These are phyloP conservation scores for Coleophoma eucalyptorum DNA, from an alignment of 2,329 filamentous ascomycete species.

Conservation along the genomic window DNA sequence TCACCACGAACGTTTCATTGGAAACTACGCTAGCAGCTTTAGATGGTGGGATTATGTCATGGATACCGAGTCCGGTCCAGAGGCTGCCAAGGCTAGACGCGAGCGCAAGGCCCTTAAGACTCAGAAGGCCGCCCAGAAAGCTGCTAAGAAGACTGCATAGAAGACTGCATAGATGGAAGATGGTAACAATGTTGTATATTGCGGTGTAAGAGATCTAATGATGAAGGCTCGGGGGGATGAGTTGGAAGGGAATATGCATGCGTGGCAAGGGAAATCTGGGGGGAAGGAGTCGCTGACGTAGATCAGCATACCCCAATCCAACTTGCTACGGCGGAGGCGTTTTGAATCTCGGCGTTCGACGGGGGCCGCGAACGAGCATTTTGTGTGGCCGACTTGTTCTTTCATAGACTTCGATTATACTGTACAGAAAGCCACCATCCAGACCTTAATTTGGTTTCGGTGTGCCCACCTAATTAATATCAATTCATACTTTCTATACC, in stretches of 20 bases:
- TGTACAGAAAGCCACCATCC: constrained; percentile 1
- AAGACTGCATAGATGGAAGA: not conserved
- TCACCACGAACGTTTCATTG: constrained; percentile 98
- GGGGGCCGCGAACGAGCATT: not conserved
- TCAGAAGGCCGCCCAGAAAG: constrained; percentile 64
- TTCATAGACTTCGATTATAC: not conserved
- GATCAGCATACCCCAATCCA: not conserved
- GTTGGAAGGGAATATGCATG: no score
- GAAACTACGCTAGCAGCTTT: constrained; percentile 97
- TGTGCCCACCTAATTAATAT: constrained; percentile 7
- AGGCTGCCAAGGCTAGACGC: constrained; percentile 78
- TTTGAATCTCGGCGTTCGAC: constrained; percentile 5
- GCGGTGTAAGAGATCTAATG: constrained; percentile 1
- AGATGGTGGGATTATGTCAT: constrained; percentile 97
- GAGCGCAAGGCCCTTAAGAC: constrained; percentile 68
- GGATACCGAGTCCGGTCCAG: constrained; percentile 89
- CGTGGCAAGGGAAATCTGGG: no score
- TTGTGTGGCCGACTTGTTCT: no score
- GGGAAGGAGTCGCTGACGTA: no score
- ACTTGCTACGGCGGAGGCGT: not conserved
- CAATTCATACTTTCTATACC: not conserved
- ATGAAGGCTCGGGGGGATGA: not conserved
- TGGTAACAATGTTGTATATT: not conserved
- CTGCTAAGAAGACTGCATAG: constrained; percentile 33
- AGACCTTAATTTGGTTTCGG: not conserved